Percentiles rank a stretch among this genome's conserved stretches.
These are phyloP conservation scores for Fusarium incarnatum DNA, from an alignment of 2,329 filamentous ascomycete species.

Conservation along the genomic window DNA sequence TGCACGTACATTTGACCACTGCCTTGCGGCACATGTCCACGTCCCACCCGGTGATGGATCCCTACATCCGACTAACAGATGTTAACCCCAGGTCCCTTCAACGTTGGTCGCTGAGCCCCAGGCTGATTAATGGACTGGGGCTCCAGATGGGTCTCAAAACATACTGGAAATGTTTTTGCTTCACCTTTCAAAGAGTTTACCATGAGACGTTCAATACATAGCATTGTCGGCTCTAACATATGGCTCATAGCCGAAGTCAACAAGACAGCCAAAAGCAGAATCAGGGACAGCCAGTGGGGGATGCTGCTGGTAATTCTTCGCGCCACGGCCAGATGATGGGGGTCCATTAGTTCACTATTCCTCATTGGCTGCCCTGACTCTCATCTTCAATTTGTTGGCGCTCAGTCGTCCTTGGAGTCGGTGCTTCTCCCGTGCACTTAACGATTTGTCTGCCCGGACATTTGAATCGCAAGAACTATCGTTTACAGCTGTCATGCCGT, in stretches of 20 bases:
- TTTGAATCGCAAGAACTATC: slow-evolving; percentile 3
- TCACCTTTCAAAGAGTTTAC: neutral
- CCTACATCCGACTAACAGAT: slow-evolving; percentile 23
- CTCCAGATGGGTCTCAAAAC: neutral
- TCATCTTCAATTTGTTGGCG: slow-evolving; percentile 9
- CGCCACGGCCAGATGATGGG: slow-evolving; percentile 27
- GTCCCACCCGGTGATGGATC: slow-evolving; percentile 32
- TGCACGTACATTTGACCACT: slow-evolving; percentile 13
- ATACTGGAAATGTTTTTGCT: neutral
- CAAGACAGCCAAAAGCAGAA: neutral
- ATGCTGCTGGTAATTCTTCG: neutral
- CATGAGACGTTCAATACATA: neutral
- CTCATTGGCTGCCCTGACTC: slow-evolving; percentile 23
- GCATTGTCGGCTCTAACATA: neutral
- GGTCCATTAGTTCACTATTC: slow-evolving; percentile 15
- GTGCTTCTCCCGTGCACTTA: slow-evolving; percentile 2
- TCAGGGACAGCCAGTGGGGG: slow-evolving; percentile 2
- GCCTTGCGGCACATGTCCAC: slow-evolving; percentile 20
- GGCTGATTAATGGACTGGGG: slow-evolving; percentile 2
- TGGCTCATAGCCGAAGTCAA: neutral
- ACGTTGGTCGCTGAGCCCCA: slow-evolving; percentile 33
- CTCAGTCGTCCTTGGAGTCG: neutral
- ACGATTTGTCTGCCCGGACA: slow-evolving; percentile 1
- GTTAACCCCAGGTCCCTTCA: slow-evolving; percentile 26
- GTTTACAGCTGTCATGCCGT: slow-evolving; percentile 16